Evolutionary conservation across 2,329 filamentous ascomycete genomes (phyloP), one percentile per base, ranked within the genome.

Genomic region (Stemphylium lycopersici): DNA sequence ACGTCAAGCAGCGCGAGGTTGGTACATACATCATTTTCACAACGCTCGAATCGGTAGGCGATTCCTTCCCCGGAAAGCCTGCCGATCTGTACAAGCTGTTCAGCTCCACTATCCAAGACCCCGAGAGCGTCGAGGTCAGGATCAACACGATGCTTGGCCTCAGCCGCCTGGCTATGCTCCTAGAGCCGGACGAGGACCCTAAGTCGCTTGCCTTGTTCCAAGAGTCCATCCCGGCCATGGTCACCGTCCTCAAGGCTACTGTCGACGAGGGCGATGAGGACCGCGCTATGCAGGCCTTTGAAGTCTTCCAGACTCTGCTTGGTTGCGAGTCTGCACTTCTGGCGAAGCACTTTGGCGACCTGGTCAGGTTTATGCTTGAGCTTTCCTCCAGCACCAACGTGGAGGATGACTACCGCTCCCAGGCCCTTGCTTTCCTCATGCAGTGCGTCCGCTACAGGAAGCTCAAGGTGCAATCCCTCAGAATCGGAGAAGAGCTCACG

Each of bases 271-370:
- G 85, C 52, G 90, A 97, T 67, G 93, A 97, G 67, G 93, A 96
- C 72, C 89, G 90, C 73, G 88, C 90, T 66, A 91, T 93, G 81
- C 88, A 93, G 72, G 87, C 91, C 22, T 99, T 98, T 67, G 95
- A 98, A 74, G 92, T 96, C 63, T 96, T 98, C 84, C 95, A 98
- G 81, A 95, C 91, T 45, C 88, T 97, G 68, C 85, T 99, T 48
- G 90, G 90, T 61, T 96, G 91, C 75, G 93, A 97, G 74, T 89
- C 91, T 26, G 85, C 90, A 41, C 84, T 98, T 45, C 81, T 98
- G 47, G 90, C 88, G 62, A 83, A 85, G 50, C 93, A 97, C 79
- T 91, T 99, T 71, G 91, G 89, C 73, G 91, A 97, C 68, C 84
- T 99, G 7, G 83, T 97, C 56, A 86, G 90, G 65, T 96, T 98